Base-by-base conservation (phyloP, 345 rosid genomes). In the Microcos paniculata region DNA sequence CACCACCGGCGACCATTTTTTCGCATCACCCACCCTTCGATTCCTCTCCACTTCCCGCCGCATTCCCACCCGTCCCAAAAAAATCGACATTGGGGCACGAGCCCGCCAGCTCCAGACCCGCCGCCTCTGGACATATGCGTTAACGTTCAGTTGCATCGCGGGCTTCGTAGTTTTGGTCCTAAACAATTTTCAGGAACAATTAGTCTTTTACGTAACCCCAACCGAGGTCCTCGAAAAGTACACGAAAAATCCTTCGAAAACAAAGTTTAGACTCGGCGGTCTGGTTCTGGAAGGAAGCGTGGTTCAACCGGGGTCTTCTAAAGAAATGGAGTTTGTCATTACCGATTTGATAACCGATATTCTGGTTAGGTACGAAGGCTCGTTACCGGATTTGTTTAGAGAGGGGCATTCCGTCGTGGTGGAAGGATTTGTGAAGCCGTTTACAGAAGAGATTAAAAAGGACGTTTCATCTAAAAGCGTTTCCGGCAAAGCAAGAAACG, bases 341-440 rank as follows among this genome's bases (percentile, higher is more conserved):
- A 93, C 99, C 1, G 99, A 96, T 85, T 79, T 96, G 77, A 77
- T 92, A 6, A 93, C 97, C 0, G 98, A 96, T 80, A 92, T 96
- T 24, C 75, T 96, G 38, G 97, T 96, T 14, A 81, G 97, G 81
- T 95, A 79, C 19, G 77, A 89, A 55, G 99, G 98, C 0, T 90
- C 98, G 4, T 56, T 96, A 55, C 97, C 98, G 0, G 99, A 95
- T 78, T 80, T 95, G 82, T 95, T 95, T 70, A 82, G 98, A 74
- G 99, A 95, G 72, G 99, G 99, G 21, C 99, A 95, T 31, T 93
- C 97, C 0, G 99, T 93, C 53, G 96, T 93, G 48, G 99, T 87
- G 6, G 99, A 95, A 82, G 99, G 99, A 13, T 95, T 93, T 49
- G 87, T 93, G 58, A 93, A 88, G 86, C 97, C 97, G 19, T 72